phyloP scores from a whole-genome alignment of 2,329 filamentous ascomycete genomes.

The Sarocladiaceae sp. region DNA sequence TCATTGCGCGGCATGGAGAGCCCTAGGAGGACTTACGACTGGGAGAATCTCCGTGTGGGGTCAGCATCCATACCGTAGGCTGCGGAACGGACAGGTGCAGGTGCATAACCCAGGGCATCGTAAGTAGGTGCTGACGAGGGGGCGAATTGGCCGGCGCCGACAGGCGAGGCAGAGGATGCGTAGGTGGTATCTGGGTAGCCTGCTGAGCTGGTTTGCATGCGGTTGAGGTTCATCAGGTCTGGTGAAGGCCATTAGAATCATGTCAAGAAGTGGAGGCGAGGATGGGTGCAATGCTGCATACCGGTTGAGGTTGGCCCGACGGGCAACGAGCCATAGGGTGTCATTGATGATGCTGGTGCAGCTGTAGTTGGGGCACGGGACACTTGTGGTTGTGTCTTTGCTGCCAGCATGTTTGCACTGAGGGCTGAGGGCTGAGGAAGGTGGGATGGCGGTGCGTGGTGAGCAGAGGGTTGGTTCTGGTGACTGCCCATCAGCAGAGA shows the following conservation, averaged over 20 bases:
- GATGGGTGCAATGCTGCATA: conserved; percentile 44
- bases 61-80: conserved; percentile 53
- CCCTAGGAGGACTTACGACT: conserved; percentile 61
- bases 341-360: conserved; percentile 55
- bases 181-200: conserved; percentile 67
- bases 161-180: conserved; percentile 60
- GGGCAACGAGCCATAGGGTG: conserved; percentile 66
- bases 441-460: conserved; percentile 15
- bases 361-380: conserved; percentile 44
- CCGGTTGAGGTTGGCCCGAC: conserved; percentile 69
- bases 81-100: conserved; percentile 52
- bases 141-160: conserved; percentile 58
- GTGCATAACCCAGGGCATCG: conserved; percentile 69
- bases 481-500: conserved; percentile 58
- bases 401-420: conserved; percentile 47
- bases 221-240: conserved; percentile 68
- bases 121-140: conserved; percentile 61
- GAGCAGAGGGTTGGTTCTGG: conserved; percentile 16
- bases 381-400: conserved; percentile 26
- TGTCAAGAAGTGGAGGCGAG: conserved; percentile 47
- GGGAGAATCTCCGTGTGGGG: conserved; percentile 64
- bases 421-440: conserved; percentile 26
- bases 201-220: conserved; percentile 54
- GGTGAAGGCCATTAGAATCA: background rate
- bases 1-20: background rate